Evolutionary conservation across 2,329 filamentous ascomycete genomes (phyloP), one percentile per base, ranked within the genome.

Genomic region (Sarocladium strictum): DNA sequence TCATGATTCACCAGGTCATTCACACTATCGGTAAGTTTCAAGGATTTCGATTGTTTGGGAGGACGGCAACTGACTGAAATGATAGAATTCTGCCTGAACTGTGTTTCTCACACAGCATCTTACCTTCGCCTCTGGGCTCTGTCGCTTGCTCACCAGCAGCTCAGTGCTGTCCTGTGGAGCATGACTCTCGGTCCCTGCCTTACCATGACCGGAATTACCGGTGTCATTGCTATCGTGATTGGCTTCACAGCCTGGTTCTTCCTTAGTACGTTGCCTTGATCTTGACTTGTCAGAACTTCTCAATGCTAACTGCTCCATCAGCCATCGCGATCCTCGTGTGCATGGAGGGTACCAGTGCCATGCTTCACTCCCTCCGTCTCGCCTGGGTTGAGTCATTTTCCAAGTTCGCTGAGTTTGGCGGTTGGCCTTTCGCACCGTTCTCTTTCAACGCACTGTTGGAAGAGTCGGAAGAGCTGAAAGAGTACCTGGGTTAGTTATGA

Each of bases 1-100:
- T 91, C 59, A 97, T 99, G 91, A 99, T 99, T 67, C 94, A 99
- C 74, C 94, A 99, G 72, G 84, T 97, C 68, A 99, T 99, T 66
- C 95, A 97, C 76, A 97, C 93, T 17, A 97, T 97, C 65, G 91
- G 89, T 93, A 84, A 72, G 86, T 73, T 61, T 19, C 35, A 5
- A 15, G 51, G 23, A 2, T n/a, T 57, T 17, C 35, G 33, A 29
- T 26, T 10, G 11, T n/a, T n/a, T 35, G 29, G 10, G 1, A n/a
- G 3, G 23, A 32, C 26, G 12, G 3, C 35, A 26, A 21, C 54
- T 56, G 26, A 53, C 49, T 9, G n/a, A 3, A 21, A 6, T 15
- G 19, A 15, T 61, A 91, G 90, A 99, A 80, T 99, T 99, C 77
- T 99, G 94, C 69, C 81, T 99, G 64, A 99, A 99, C 79, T 97